Evolutionary conservation across 2,329 filamentous ascomycete species (phyloP).

Genomic region (Furcasterigmium furcatum): DNA sequence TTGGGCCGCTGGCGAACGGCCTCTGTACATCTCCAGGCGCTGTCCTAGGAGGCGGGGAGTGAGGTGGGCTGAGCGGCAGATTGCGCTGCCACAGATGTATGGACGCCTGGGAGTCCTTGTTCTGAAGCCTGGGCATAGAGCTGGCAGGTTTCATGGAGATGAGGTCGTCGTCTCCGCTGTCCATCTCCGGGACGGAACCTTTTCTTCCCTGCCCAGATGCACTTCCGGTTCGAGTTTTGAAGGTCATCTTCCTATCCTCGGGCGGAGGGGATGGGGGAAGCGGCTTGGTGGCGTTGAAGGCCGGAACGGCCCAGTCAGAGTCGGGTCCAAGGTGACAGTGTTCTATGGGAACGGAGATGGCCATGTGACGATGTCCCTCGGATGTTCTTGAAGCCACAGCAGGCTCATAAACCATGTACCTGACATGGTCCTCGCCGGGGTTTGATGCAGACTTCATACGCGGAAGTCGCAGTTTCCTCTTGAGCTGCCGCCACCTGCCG

Average conservation of each 20-base stretch:
- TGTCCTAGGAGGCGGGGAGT: conserved; percentile 8
- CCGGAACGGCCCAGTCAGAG: conserved; percentile 11
- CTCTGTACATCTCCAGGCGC: conserved; percentile 4
- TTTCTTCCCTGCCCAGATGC: no score
- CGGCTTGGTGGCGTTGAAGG: conserved; percentile 16
- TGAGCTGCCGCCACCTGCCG: conserved; percentile 36
- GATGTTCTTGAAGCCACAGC: conserved; percentile 52
- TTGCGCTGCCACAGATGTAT: conserved; percentile 11
- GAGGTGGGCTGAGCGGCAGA: conserved; percentile 8
- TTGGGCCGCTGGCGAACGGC: conserved; percentile 2
- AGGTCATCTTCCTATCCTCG: no score
- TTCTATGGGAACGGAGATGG: conserved; percentile 56
- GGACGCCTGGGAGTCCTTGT: conserved; percentile 5
- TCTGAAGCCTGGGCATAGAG: conserved; percentile 2
- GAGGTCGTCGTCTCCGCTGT: neutral
- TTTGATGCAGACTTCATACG: conserved; percentile 11
- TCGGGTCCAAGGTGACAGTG: conserved; percentile 37
- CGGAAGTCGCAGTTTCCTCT: conserved; percentile 5
- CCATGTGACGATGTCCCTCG: conserved; percentile 54
- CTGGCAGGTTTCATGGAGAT: conserved; percentile 5
- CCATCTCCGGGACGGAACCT: neutral
- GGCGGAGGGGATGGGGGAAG: conserved; percentile 11
- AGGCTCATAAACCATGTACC: conserved; percentile 46
- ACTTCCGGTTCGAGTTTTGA: no score
- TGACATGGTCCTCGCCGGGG: conserved; percentile 18